phyloP scores from a whole-genome alignment of 2,329 filamentous ascomycete genomes.

The Triangularia verruculosa region DNA sequence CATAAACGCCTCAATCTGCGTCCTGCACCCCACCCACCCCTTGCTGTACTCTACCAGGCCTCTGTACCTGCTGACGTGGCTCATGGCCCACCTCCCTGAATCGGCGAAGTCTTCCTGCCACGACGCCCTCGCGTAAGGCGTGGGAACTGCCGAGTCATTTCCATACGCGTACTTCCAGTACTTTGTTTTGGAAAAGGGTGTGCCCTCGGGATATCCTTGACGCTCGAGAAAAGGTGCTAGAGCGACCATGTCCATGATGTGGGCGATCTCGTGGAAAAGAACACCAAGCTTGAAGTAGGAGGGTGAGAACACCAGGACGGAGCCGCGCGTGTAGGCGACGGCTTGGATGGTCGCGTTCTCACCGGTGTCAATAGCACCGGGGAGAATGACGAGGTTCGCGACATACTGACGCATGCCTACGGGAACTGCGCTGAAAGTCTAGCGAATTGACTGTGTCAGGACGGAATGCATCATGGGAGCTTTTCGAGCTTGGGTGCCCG shows the following conservation, averaged over 20 bases:
- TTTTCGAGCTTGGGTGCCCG: neutral
- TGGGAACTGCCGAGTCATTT: slow-evolving; percentile 16
- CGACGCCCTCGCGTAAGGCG: slow-evolving; percentile 15
- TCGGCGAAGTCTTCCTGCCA: slow-evolving; percentile 23
- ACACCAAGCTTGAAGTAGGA: slow-evolving; percentile 20
- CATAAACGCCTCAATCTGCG: slow-evolving; percentile 14
- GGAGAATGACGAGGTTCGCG: slow-evolving; percentile 16
- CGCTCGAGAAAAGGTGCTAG: slow-evolving; percentile 4
- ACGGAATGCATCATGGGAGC: no score
- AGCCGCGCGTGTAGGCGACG: slow-evolving; percentile 19
- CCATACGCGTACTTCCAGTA: slow-evolving; percentile 12
- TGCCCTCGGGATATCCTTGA: neutral
- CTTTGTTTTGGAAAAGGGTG: slow-evolving; percentile 17
- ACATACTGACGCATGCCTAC: slow-evolving; percentile 23
- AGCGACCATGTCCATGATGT: slow-evolving; percentile 19
- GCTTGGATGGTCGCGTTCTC: neutral
- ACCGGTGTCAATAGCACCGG: neutral
- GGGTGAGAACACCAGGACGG: slow-evolving; percentile 11
- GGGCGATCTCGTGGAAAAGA: slow-evolving; percentile 21
- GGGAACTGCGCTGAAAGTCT: slow-evolving; percentile 27
- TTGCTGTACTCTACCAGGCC: slow-evolving; percentile 12
- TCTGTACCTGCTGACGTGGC: slow-evolving; percentile 9
- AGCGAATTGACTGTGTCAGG: neutral
- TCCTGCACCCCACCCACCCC: slow-evolving; percentile 14
- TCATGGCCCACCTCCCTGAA: slow-evolving; percentile 20